phyloP scores from a whole-genome alignment of 768 basidiomycete genomes.

The Leccinum incarnatum region DNA sequence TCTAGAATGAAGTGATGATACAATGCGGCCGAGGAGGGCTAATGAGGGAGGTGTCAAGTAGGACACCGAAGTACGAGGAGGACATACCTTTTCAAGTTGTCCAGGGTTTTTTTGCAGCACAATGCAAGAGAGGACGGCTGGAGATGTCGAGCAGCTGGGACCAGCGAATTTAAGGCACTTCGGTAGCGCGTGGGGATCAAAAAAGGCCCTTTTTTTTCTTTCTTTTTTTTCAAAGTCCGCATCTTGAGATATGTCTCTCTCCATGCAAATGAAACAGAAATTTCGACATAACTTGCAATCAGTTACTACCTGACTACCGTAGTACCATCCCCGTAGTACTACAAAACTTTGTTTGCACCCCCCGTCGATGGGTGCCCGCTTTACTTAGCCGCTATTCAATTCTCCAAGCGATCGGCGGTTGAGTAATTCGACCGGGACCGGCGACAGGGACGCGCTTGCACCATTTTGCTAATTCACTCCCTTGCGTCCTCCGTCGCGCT shows the following conservation, averaged over 20 bases:
- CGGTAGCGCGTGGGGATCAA: constrained; percentile 40
- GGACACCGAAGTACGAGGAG: constrained; percentile 10
- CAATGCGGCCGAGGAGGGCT: constrained; percentile 58
- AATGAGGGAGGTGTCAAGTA: not conserved
- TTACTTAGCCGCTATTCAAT: not conserved
- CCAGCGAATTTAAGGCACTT: constrained; percentile 41
- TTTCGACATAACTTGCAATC: not conserved
- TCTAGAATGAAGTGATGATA: constrained; percentile 80
- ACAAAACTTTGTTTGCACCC: not conserved
- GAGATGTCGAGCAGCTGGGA: constrained; percentile 28
- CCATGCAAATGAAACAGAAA: not conserved
- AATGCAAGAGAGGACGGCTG: constrained; percentile 33
- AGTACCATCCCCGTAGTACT: not conserved
- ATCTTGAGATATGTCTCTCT: constrained; percentile 10
- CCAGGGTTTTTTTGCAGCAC: constrained; percentile 27
- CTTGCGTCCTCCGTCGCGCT: constrained; percentile 16
- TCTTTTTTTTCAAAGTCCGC: constrained; percentile 37
- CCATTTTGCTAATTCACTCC: constrained; percentile 19
- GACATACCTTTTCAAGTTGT: constrained; percentile 45
- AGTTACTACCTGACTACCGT: not conserved
- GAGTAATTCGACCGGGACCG: constrained; percentile 15
- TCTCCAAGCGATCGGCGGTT: constrained; percentile 9
- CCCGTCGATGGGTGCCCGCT: not conserved
- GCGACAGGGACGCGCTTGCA: constrained; percentile 1
- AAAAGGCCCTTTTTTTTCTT: constrained; percentile 34